These are phyloP conservation scores for Baudoinia panamericana DNA, from an alignment of 495 filamentous ascomycete genomes.

Conservation along the genomic window DNA sequence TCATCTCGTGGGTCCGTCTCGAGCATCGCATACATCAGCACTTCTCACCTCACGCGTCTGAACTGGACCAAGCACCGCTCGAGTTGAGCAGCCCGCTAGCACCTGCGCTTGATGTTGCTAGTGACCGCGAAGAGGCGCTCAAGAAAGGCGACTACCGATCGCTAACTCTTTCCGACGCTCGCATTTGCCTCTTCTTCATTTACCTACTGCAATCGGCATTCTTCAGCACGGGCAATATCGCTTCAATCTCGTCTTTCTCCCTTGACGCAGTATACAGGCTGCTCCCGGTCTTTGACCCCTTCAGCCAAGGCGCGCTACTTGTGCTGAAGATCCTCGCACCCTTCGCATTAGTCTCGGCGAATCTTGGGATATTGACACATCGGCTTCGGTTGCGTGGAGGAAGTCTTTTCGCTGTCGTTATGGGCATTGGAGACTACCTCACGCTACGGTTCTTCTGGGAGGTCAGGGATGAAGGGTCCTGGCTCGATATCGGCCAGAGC, in stretches of 20 bases:
- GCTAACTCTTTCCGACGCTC: conserved; percentile 66
- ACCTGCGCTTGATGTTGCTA: conserved; percentile 15
- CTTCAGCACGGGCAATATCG: conserved; percentile 95
- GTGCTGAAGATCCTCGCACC: conserved; percentile 86
- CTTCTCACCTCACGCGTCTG: conserved; percentile 15
- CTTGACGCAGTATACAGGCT: conserved; percentile 82
- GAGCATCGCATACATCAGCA: conserved; percentile 67
- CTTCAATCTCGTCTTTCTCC: conserved; percentile 87
- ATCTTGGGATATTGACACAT: conserved; percentile 86
- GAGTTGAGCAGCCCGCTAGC: conserved; percentile 26
- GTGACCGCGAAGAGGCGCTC: conserved; percentile 11
- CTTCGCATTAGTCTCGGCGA: conserved; percentile 84
- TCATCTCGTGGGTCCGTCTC: conserved; percentile 80
- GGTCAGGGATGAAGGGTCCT: conserved; percentile 87
- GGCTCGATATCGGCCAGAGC: conserved; percentile 93
- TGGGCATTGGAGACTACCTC: conserved; percentile 77
- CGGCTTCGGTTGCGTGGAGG: conserved; percentile 66
- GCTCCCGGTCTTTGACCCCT: conserved; percentile 89
- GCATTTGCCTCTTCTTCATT: conserved; percentile 87
- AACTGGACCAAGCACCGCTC: conserved; percentile 16
- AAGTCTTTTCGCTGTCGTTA: conserved; percentile 87
- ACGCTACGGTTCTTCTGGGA: conserved; percentile 97
- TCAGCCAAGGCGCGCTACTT: conserved; percentile 77
- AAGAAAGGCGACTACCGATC: conserved; percentile 43
- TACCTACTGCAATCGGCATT: conserved; percentile 89